These are phyloP conservation scores for Citrullus colocynthis DNA, from an alignment of 306 rosid genomes.

Conservation along the genomic window DNA sequence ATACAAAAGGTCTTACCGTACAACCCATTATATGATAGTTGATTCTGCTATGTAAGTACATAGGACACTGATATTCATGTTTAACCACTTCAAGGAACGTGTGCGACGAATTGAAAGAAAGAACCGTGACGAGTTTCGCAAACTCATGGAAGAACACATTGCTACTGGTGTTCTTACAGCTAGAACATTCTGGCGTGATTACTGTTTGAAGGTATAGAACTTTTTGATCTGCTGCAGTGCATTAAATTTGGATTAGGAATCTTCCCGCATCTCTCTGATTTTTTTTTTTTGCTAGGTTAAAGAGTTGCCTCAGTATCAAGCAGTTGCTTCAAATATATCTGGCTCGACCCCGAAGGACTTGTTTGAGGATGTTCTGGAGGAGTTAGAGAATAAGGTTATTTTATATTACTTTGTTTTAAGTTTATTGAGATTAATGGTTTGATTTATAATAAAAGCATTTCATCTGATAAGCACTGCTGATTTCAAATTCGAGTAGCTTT, in stretches of 20 bases:
- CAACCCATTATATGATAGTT: neutral
- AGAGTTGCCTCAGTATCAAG: slow-evolving; percentile 84
- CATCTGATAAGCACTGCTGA: neutral
- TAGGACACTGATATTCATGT: slow-evolving; percentile 17
- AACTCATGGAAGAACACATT: slow-evolving; percentile 72
- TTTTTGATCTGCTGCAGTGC: neutral
- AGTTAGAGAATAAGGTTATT: slow-evolving; percentile 64
- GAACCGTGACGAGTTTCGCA: slow-evolving; percentile 91
- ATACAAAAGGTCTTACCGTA: slow-evolving; percentile 49
- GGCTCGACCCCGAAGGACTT: slow-evolving; percentile 96
- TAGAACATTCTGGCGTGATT: slow-evolving; percentile 82
- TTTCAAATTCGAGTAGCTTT: neutral
- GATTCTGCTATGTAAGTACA: slow-evolving; percentile 6
- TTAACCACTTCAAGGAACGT: slow-evolving; percentile 40
- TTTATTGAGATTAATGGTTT: neutral
- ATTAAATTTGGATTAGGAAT: neutral
- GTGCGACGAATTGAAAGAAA: slow-evolving; percentile 77
- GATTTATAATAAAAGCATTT: neutral
- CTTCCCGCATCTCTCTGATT: neutral
- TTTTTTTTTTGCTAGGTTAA: slow-evolving; percentile 37
- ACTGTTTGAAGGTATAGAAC: slow-evolving; percentile 61
- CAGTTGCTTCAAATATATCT: slow-evolving; percentile 71
- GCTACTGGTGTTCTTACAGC: slow-evolving; percentile 60
- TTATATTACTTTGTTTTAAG: neutral
- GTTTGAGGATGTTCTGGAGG: slow-evolving; percentile 77